Base-by-base conservation (phyloP, 768 basidiomycete genomes). In the Podaxis sp. region DNA sequence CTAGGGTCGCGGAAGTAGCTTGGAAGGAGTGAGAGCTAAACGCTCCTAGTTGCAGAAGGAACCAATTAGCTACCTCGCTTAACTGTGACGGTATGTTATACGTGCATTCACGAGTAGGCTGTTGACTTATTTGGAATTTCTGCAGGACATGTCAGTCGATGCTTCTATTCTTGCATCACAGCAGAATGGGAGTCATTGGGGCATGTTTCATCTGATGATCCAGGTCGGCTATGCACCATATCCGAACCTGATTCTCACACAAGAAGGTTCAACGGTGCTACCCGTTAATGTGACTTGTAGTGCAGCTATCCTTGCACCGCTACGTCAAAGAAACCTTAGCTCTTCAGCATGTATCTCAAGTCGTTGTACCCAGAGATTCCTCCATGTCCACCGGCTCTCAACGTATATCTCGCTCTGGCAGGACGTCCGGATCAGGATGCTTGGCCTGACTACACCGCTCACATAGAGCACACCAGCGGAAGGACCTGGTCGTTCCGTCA, bases 381-480 rank as follows among this genome's bases (percentile, higher is more conserved):
- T 0, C 84, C 87, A n/a, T 59, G 74, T 0, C 62, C 77, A 4
- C 82, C 84, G 1, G 79, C 81, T n/a, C 70, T 75, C 4, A 91
- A 90, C 68, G 74, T 80, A 7, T 80, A 88, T 68, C 71, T 87
- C 63, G 51, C 84, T 60, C 68, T 89, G 55, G 81, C 87, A 68
- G 70, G 77, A 33, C 81, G 84, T 4, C 80, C 81, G 0, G 87
- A 83, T 17, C 83, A 86, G 66, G 75, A 74, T 2, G 66, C 75
- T 42, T 86, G 84, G 83, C 75, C 82, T 0, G 83, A 91, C 63
- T 85, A 76, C 66, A 79, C 79, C 0, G 53, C 85, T 2, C 79
- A 85, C 38, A 76, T 91, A 55, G 83, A 92, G 66, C 79, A 79
- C 0, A 67, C 76, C 38, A 84, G 84, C 0, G 86, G 82, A 1